Conservation (phyloP, 345 rosid genomes). For the Murraya paniculata region DNA sequence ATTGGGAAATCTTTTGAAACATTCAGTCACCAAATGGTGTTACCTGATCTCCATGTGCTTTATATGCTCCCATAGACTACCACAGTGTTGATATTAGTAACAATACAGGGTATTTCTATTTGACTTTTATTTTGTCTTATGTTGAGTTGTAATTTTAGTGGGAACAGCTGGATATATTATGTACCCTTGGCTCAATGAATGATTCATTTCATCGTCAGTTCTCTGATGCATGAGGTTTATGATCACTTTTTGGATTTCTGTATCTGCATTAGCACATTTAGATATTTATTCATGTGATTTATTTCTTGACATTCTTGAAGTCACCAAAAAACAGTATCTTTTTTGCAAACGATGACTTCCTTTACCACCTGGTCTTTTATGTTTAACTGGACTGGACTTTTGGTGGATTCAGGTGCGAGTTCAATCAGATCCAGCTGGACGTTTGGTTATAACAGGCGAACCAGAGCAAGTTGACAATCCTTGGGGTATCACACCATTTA, state of each 20-base stretch:
- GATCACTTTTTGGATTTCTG: background rate
- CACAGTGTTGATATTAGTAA: background rate
- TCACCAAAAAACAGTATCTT: background rate
- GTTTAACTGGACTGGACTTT: background rate
- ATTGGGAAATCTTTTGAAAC: background rate
- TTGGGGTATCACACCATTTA: constrained; percentile 89
- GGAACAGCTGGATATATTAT: background rate
- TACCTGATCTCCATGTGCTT: background rate
- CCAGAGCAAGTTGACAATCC: constrained; percentile 83
- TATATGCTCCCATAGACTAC: background rate
- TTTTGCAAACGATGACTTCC: background rate
- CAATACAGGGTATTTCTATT: too few relatives aligned
- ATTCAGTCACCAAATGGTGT: background rate
- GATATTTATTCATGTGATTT: background rate
- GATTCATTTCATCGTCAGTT: background rate
- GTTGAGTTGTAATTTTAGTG: background rate
- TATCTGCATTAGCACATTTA: too few relatives aligned
- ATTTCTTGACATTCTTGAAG: background rate
- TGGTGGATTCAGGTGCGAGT: constrained; percentile 60
- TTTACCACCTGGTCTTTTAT: background rate
- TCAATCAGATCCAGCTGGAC: constrained; percentile 86
- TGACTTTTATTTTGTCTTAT: background rate
- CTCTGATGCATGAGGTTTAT: background rate
- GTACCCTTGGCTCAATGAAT: background rate
- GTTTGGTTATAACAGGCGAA: constrained; percentile 71